Base-by-base conservation (phyloP, 2,329 filamentous ascomycete genomes). In the Herpotrichia juniperi region DNA sequence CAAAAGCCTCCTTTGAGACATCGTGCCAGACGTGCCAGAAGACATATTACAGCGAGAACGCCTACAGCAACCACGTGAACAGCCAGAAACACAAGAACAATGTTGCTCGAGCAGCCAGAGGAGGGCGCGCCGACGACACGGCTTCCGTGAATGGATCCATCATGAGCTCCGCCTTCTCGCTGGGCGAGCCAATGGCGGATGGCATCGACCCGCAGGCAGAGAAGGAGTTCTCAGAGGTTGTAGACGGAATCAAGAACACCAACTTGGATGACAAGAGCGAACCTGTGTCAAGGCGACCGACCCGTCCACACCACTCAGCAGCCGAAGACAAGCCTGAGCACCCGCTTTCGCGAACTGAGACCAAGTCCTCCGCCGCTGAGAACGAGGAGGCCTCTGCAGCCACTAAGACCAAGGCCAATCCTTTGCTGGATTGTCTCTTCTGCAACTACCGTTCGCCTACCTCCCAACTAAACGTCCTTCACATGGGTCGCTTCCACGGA, bases 41-140 rank as follows among this genome's bases (percentile, higher is more conserved):
- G 79, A 92, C 89, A 12, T 99, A 96, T 75, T 97, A 88, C 79
- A 97, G 93, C 76, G 91, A 97, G 70, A 97, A 97, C 77, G 93
- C 94, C 28, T 97, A 89, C 75, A 86, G 88, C 69, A 99, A 97
- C 76, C 94, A 99, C 71, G 74, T 97, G 50, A 87, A 87, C 53
- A 97, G 93, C 77, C 87, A 91, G 63, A 96, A 96, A 75, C 94
- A 99, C 76, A 91, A 87, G 75, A 79, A 84, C 50, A 87, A 87
- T 63, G 81, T 88, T 51, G 79, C 80, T 35, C 76, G 73, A 49
- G 69, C 68, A 17, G 69, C 74, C 54, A 69, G 67, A 58, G 71
- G 68, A 47, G 63, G 55, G 1, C 61, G 67, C 11, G 78, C 45
- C 45, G 82, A 84, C 58, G 89, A 93, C 67, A 89, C 91, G 55